A percentile compares a stretch with the other conserved stretches of the same genome.
Conservation (phyloP, 495 filamentous ascomycete species). For the Penicillium subrubescens region DNA sequence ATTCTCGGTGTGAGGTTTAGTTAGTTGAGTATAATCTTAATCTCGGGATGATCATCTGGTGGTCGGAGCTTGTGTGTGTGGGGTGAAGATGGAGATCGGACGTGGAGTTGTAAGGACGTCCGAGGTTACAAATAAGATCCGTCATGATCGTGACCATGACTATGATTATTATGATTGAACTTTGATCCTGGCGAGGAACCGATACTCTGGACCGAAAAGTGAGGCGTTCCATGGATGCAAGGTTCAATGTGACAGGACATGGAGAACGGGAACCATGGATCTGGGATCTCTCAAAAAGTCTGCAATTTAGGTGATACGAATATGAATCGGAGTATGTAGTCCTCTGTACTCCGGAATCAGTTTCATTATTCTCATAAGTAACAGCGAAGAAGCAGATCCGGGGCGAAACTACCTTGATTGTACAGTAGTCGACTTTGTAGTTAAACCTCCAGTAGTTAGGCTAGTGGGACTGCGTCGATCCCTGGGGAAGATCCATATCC, state of each 20-base stretch:
- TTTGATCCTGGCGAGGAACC: not conserved
- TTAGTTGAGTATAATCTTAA: not conserved
- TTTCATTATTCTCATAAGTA: too few species aligned
- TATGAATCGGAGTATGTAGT: not conserved
- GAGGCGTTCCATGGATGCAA: not conserved
- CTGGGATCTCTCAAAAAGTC: too few species aligned
- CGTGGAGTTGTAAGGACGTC: not conserved
- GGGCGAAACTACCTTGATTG: not conserved
- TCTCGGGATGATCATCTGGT: not conserved
- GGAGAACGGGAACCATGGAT: too few species aligned
- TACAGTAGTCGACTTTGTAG: too few species aligned
- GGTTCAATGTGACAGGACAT: slow-evolving; percentile 1
- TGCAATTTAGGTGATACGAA: too few species aligned
- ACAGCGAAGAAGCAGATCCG: not conserved
- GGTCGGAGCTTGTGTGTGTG: not conserved
- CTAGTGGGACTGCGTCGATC: not conserved
- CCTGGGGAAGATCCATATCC: not conserved
- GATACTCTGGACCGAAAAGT: not conserved
- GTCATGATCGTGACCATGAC: not conserved
- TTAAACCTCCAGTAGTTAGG: too few species aligned
- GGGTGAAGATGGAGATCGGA: not conserved
- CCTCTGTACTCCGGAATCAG: not conserved
- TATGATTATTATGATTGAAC: not conserved
- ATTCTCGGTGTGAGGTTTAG: not conserved
- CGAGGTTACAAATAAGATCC: not conserved